Evolutionary conservation across 1,284 basidiomycete species (phyloP), one percentile per base, ranked within the genome.

Genomic region (Hemileccinum hortonii): DNA sequence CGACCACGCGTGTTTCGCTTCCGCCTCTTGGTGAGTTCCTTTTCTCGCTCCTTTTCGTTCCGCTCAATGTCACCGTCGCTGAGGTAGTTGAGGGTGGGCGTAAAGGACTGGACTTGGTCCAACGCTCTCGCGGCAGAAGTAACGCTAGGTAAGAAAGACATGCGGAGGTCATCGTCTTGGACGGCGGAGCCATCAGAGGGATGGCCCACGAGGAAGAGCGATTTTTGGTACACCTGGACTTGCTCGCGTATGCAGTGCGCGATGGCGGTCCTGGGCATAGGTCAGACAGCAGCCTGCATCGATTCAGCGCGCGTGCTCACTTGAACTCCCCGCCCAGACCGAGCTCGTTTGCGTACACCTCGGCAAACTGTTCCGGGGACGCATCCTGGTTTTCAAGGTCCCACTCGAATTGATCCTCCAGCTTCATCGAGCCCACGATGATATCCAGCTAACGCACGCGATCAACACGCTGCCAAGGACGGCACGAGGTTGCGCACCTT

Each of bases 321-420:
- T 81, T 87, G 77, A 97, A 98, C 72, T 99, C 96, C 37, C 94
- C 93, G 32, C 82, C 81, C 18, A 99, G 75, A 1, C 97, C 97
- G 16, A 99, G 75, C 63, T 99, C 97, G 22, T 82, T 82, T 3
- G 87, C 79, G 69, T 97, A 98, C 0, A 87, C 78, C 58, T 90
- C 88, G 9, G 96, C 94, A 71, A 99, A 99, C 47, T 88, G 85
- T 71, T 99, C 97, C 0, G 96, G 94, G 2, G 90, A 88, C 2
- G 90, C 86, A 44, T 79, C 76, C 33, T 81, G 76, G 58, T 88
- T 89, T 63, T 88, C 87, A 42, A 98, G 74, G 70, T 99, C 96
- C 97, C 97, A 99, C 69, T 99, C 97, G 66, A 99, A 97, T 65
- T 95, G 92, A 73, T 99, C 97, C 49, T 94, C 88, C 26, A 99